phyloP scores from a whole-genome alignment of 495 filamentous ascomycete genomes.

The Aspergillus conjunctus region DNA sequence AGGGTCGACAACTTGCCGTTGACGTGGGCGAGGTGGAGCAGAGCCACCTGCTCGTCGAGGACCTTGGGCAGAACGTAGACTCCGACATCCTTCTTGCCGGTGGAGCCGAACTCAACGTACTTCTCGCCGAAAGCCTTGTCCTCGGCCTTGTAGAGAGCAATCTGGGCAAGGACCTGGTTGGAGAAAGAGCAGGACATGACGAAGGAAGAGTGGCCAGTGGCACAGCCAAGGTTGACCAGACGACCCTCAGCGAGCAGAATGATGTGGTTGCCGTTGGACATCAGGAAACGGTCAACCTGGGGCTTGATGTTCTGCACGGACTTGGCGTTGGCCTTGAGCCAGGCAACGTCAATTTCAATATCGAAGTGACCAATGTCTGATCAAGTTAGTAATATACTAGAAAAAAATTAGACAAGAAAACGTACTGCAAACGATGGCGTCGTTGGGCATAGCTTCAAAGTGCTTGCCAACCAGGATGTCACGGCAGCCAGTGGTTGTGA shows the following conservation, averaged over 20 bases:
- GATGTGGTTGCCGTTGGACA: slow-evolving; percentile 93
- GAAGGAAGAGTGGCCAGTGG: slow-evolving; percentile 98
- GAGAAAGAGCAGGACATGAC: slow-evolving; percentile 99
- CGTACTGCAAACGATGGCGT: slow-evolving; percentile 98
- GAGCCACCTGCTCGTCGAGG: slow-evolving; percentile 95
- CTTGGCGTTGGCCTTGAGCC: slow-evolving; percentile 94
- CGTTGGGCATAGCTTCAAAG: slow-evolving; percentile 97
- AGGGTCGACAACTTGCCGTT: slow-evolving; percentile 90
- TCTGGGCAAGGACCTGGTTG: slow-evolving; percentile 99
- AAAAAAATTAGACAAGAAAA: slow-evolving; percentile 22
- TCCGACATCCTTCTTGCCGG: slow-evolving; percentile 82
- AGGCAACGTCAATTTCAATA: slow-evolving; percentile 99
- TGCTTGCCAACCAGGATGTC: slow-evolving; percentile 91
- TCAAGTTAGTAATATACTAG: slow-evolving; percentile 12
- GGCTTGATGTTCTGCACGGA: slow-evolving; percentile 98
- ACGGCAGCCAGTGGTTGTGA: slow-evolving; percentile 98
- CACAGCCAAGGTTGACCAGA: slow-evolving; percentile 98
- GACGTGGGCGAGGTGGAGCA: slow-evolving; percentile 90
- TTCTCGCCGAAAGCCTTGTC: slow-evolving; percentile 86
- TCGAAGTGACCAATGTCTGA: slow-evolving; percentile 99
- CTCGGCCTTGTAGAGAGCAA: slow-evolving; percentile 93
- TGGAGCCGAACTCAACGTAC: slow-evolving; percentile 94
- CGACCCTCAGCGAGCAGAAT: slow-evolving; percentile 98
- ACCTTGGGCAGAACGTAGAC: slow-evolving; percentile 99
- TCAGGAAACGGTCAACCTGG: slow-evolving; percentile 96